These are phyloP conservation scores for Pulveroboletus sp. DNA, from an alignment of 768 basidiomycete genomes.

Conservation along the genomic window DNA sequence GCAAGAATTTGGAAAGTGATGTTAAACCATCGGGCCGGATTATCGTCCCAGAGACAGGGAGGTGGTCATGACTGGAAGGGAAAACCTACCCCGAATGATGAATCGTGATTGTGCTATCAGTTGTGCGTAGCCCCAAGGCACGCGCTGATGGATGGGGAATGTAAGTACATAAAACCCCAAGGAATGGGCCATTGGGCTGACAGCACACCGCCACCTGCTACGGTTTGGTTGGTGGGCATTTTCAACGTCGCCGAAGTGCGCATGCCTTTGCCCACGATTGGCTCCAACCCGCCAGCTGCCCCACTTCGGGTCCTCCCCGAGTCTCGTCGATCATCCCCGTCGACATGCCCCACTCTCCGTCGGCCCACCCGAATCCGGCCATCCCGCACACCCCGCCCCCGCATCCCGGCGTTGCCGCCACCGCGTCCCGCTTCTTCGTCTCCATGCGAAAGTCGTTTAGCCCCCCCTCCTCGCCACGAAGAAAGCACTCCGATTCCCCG, in stretches of 20 bases:
- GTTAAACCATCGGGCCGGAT: too few relatives aligned
- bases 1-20: too few relatives aligned
- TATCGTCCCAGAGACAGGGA: too few relatives aligned
- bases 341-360: conserved; percentile 12
- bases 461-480: conserved; percentile 18
- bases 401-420: conserved; percentile 11
- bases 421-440: conserved; percentile 28
- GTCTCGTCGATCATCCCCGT: not conserved
- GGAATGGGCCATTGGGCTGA: too few relatives aligned
- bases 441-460: conserved; percentile 31
- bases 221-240: not conserved
- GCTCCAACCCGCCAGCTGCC: too few relatives aligned
- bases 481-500: conserved; percentile 13
- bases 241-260: too few relatives aligned
- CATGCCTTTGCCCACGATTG: too few relatives aligned
- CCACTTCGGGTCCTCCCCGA: too few relatives aligned
- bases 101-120: too few relatives aligned
- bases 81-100: too few relatives aligned
- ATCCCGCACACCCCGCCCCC: not conserved
- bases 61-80: too few relatives aligned
- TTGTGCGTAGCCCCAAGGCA: not conserved
- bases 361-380: conserved; percentile 11
- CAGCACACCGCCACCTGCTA: conserved; percentile 11
- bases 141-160: not conserved
- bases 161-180: too few relatives aligned